phyloP scores from a whole-genome alignment of 176 grass and related monocot genomes.

The Cenchrus americanus region DNA sequence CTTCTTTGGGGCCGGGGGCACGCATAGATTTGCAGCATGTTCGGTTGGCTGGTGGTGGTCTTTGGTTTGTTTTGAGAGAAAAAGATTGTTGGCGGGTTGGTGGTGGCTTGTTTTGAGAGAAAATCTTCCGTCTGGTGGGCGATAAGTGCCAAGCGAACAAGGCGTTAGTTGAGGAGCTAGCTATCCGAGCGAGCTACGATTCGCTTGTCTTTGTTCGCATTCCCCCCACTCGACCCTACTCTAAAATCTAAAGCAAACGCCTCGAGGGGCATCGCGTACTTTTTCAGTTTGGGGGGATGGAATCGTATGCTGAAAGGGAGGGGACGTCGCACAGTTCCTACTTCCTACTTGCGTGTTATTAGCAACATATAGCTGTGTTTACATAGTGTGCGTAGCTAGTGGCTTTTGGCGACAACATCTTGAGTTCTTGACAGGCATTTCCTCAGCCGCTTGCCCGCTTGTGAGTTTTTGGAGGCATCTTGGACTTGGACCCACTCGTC shows the following conservation, averaged over 20 bases:
- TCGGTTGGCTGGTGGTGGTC: too few species aligned
- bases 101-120: too few species aligned
- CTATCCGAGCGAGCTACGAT: conserved; percentile 7
- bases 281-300: conserved; percentile 31
- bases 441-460: too few species aligned
- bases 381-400: not conserved
- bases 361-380: not conserved
- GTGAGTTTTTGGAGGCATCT: not conserved
- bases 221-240: conserved; percentile 24
- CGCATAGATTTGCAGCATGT: conserved; percentile 11
- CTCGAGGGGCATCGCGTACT: conserved; percentile 41
- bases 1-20: conserved; percentile 9
- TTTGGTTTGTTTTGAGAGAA: too few species aligned
- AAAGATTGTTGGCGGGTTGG: too few species aligned
- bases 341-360: not conserved
- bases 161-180: conserved; percentile 26
- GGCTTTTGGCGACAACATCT: too few species aligned
- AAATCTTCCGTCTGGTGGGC: too few species aligned
- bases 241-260: not conserved
- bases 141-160: too few species aligned
- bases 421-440: too few species aligned
- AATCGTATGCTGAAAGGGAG: conserved; percentile 42
- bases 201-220: conserved; percentile 42
- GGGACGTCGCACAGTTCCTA: conserved; percentile 2
- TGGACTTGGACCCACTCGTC: not conserved